A percentile compares a stretch with the other conserved stretches of the same genome.
phyloP scores from a whole-genome alignment of 441 rosid genomes.

The Adansonia madagascariensis region DNA sequence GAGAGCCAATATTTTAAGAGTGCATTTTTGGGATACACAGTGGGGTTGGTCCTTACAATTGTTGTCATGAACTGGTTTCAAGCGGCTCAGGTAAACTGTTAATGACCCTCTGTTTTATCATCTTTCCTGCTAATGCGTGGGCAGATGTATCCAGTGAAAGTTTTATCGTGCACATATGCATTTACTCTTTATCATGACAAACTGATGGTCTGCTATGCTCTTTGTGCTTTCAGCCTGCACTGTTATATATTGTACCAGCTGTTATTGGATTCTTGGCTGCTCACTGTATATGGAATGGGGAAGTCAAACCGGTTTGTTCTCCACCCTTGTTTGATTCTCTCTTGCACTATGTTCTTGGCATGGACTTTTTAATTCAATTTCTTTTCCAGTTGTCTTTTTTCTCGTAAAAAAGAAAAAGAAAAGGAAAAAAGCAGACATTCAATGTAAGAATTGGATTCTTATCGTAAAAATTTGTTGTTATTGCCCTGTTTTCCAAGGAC shows the following conservation, averaged over 20 bases:
- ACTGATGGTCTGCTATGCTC: neutral
- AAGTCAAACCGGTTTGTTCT: constrained; percentile 77
- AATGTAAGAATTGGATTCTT: neutral
- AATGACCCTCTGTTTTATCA: neutral
- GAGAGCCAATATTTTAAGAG: constrained; percentile 88
- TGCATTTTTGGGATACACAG: constrained; percentile 81
- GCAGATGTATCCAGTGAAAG: neutral
- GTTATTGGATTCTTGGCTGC: constrained; percentile 89
- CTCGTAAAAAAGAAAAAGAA: no score
- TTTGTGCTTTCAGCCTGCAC: constrained; percentile 76
- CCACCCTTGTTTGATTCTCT: constrained; percentile 11
- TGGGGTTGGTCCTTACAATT: constrained; percentile 85
- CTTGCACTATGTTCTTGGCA: neutral
- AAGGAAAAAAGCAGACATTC: neutral
- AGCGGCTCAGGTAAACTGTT: constrained; percentile 80
- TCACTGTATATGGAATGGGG: constrained; percentile 90
- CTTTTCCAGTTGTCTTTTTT: neutral
- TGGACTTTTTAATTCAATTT: constrained; percentile 24
- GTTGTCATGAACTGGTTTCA: constrained; percentile 99
- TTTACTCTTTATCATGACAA: neutral
- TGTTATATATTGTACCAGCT: constrained; percentile 87
- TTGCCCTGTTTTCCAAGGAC: neutral
- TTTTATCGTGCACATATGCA: neutral
- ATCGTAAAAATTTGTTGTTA: neutral
- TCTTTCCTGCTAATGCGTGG: neutral